Evolutionary conservation across 257 asterid species (phyloP).

Genomic region (Ilex asprella): DNA sequence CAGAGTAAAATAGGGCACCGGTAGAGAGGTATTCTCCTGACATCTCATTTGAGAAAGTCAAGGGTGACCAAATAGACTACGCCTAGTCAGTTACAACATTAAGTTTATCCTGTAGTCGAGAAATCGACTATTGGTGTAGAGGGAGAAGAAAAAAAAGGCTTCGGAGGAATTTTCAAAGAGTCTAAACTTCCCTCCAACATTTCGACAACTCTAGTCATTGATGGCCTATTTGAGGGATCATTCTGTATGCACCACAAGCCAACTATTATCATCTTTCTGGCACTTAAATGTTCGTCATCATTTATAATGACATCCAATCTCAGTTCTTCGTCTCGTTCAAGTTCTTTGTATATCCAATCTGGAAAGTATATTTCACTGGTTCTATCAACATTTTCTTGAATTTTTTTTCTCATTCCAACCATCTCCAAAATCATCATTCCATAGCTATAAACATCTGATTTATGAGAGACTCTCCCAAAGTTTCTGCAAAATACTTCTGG

Average conservation of each 20-base stretch:
- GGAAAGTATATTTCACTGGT: neutral
- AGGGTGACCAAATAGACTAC: no score
- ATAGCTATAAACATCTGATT: neutral
- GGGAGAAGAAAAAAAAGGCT: no score
- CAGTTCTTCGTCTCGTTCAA: neutral
- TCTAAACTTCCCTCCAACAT: no score
- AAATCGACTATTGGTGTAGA: no score
- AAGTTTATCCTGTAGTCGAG: no score
- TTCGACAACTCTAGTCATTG: no score
- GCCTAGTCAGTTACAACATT: no score
- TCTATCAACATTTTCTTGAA: neutral
- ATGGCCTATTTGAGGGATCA: no score
- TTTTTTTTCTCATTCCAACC: neutral
- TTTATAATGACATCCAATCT: neutral
- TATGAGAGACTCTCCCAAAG: neutral
- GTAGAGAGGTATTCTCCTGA: no score
- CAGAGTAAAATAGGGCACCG: no score
- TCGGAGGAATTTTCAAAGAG: no score
- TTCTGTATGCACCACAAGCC: neutral
- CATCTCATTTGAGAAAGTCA: no score
- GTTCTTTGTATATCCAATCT: neutral
- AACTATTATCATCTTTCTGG: neutral
- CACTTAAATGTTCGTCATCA: neutral
- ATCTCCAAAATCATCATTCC: neutral
- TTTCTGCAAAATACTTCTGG: neutral